Evolutionary conservation across 2,329 filamentous ascomycete genomes (phyloP), one percentile per base, ranked within the genome.

Genomic region (Fusarium agapanthi): DNA sequence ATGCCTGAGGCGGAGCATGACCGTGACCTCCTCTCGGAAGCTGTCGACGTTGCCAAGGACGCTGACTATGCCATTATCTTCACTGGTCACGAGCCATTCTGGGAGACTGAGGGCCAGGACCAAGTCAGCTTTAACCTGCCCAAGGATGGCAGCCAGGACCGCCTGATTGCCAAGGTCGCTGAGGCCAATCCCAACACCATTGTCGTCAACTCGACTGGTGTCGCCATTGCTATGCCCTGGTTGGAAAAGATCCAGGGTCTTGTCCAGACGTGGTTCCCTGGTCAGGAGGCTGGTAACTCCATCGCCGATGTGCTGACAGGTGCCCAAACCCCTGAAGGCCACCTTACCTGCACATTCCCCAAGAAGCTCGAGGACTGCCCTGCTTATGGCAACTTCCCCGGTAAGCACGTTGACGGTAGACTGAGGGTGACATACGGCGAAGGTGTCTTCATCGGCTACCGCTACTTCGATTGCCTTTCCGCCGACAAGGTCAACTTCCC

Each of bases 61-160:
- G 87, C 87, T 2, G 90, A 92, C 43, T 86, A 90, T 66, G 90
- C 91, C 22, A 63, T 78, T 18, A 59, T 78, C 47, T 78, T 91
- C 69, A 88, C 89, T 22, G 91, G 91, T 4, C 84, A 92, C 34
- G 91, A 91, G 73, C 85, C 79, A 9, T 77, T 79, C 65, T 81
- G 79, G 80, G 81, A 82, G 73, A 81, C 80, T 0, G 81, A 93
- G 90, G 83, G 85, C 53, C 91, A 91, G 71, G 92, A 93, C 77
- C 89, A 92, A 62, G 91, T 91, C 78, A 93, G 93, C 78, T 85
- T 94, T 51, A 92, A 91, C 24, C 82, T 93, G 1, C 93, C 92
- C 87, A 85, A 78, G 24, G 73, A 80, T 10, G 80, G 89, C 63
- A 87, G 88, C 65, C 91, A 89, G 55, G 90, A 93, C 62, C 83